Evolutionary conservation across 108 stramenopile species (phyloP), one percentile per base, ranked within the genome.

Genomic region (Nannochloropsis gaditana): DNA sequence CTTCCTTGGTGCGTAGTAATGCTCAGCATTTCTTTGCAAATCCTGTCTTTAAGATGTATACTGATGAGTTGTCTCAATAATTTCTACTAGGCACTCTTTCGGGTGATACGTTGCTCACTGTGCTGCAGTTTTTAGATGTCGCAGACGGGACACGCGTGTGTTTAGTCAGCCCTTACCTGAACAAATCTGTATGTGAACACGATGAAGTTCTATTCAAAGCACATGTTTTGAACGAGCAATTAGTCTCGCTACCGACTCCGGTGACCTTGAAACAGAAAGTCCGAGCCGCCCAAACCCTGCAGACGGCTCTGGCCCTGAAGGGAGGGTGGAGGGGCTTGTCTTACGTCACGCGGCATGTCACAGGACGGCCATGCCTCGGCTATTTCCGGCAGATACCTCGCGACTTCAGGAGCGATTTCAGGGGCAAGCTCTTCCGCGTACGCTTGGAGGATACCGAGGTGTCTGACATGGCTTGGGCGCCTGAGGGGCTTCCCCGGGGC

Each of bases 301-400:
- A 8, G n/a, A 73, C 3, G 19, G 59, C 59, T n/a, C n/a, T 73
- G 59, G 59, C 59, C 19, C 59, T n/a, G n/a, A 15, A 15, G 59
- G 59, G 59, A 15, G 59, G 59, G 15, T 73, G 59, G 59, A 73
- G n/a, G n/a, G 59, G 59, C 19, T n/a, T 73, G 59, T 73, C 15
- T 73, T n/a, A 73, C 59, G 59, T 73, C 59, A 73, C 59, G 59
- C 15, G n/a, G 59, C 8, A 73, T n/a, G 15, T 73, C 2, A 15
- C n/a, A 6, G 59, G 59, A 6, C 19, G 15, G 59, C 59, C 59
- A n/a, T 73, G 59, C 59, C 6, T 73, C 2, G 59, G 59, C 4
- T 73, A 73, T n/a, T 73, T 73, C 59, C 59, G 59, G 59, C 59
- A n/a, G 19, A n/a, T 73, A n/a, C 59, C 59, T n/a, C 59, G 59